Evolutionary conservation across 2,329 filamentous ascomycete genomes (phyloP), one percentile per base, ranked within the genome.

Genomic region (Diplodia sapinea): DNA sequence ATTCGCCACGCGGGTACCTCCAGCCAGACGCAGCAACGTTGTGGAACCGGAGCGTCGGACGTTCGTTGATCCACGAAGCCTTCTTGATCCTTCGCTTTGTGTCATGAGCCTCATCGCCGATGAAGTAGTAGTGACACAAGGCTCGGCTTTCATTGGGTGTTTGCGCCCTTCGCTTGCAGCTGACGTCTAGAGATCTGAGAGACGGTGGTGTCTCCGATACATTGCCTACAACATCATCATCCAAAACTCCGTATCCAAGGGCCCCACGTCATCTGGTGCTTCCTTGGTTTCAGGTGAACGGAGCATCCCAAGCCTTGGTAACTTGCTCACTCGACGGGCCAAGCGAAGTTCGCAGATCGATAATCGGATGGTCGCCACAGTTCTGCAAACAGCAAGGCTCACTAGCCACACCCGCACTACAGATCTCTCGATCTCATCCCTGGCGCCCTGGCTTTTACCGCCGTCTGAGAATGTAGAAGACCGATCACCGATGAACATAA

Each of bases 1-100:
- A 9, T 20, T 17, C 26, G 59, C 59, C 59, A 51, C 47, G 26
- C 47, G 59, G 59, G 40, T 50, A 8, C 57, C n/a, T 13, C 52
- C 17, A 56, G 12, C 15, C 7, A 55, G 29, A 56, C 29, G 36
- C 7, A 38, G 11, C 13, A n/a, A 26, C 36, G 36, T 43, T 43
- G 55, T 59, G 55, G 55, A 40, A 40, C 23, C 54, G 13, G 33
- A 26, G 1, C 5, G 5, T 57, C 33, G 20, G 52, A 26, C 17
- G 12, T 26, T 38, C 31, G 1, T 23, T 56, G 17, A 40, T 56
- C 54, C 33, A 23, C 33, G 8, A 11, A 8, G 12, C 12, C 38
- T n/a, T 38, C 4, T 31, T 17, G 12, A 47, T n/a, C 54, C 36
- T 38, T 38, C 36, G 11, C 36, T 47, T n/a, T 31, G 36, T 47